These are phyloP conservation scores for Aureobasidium vineae DNA, from an alignment of 2,329 filamentous ascomycete genomes.

Conservation along the genomic window DNA sequence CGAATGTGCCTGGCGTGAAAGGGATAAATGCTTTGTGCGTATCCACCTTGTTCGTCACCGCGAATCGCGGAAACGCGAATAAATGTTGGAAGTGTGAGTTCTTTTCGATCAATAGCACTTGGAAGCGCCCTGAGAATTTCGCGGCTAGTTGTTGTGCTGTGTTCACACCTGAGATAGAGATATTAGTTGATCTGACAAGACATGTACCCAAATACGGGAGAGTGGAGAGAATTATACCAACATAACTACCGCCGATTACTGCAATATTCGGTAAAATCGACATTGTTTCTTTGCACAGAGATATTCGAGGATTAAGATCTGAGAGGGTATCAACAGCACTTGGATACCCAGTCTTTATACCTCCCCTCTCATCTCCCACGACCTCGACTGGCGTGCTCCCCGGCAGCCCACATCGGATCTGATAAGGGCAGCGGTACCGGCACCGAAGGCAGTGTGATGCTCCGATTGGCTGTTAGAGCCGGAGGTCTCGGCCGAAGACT, in stretches of 20 bases:
- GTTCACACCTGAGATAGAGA: slow-evolving; percentile 8
- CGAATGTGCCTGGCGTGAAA: slow-evolving; percentile 16
- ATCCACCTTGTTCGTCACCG: slow-evolving; percentile 20
- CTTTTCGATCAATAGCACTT: slow-evolving; percentile 26
- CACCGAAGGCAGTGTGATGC: background rate
- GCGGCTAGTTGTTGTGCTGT: slow-evolving; percentile 26
- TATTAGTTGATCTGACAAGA: background rate
- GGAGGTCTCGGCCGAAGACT: background rate
- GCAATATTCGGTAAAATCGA: slow-evolving; percentile 14
- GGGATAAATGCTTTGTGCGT: slow-evolving; percentile 28
- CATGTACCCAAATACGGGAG: background rate
- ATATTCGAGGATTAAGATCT: background rate
- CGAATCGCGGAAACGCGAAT: slow-evolving; percentile 26
- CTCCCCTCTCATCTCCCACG: background rate
- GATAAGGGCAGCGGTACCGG: background rate
- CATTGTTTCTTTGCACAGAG: background rate
- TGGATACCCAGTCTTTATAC: background rate
- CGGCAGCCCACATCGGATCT: slow-evolving; percentile 17
- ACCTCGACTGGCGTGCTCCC: background rate
- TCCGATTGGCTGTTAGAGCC: background rate
- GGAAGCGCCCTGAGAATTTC: slow-evolving; percentile 14
- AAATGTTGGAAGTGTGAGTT: slow-evolving; percentile 28
- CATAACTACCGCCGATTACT: slow-evolving; percentile 18
- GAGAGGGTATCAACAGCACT: background rate
- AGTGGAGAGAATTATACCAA: background rate